Evolutionary conservation across 1,139 yeast species (phyloP).

Genomic region (Casaregolazyma suthepensis): DNA sequence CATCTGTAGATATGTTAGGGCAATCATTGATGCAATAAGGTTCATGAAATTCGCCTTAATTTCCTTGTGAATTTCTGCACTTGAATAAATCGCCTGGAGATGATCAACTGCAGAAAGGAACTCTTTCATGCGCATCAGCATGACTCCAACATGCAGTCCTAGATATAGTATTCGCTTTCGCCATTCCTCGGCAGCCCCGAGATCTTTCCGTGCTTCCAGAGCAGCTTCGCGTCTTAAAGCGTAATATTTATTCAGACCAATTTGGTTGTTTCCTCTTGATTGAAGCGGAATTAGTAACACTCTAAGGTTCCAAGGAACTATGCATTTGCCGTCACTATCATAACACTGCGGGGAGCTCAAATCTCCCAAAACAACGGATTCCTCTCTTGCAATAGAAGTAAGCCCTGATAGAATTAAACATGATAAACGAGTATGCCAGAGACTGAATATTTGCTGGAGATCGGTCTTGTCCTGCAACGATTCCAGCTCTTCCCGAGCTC

Average conservation of each 20-base stretch:
- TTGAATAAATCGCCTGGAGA: constrained; percentile 22
- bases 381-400: constrained; percentile 22
- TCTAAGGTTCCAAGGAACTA: constrained; percentile 30
- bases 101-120: constrained; percentile 30
- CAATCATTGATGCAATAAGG: constrained; percentile 20
- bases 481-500: constrained; percentile 18
- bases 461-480: constrained; percentile 12
- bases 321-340: constrained; percentile 21
- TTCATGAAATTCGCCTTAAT: constrained; percentile 14
- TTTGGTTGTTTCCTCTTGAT: constrained; percentile 25
- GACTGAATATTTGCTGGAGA: constrained; percentile 15
- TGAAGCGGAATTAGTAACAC: constrained; percentile 23
- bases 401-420: constrained; percentile 20
- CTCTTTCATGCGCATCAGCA: constrained; percentile 31
- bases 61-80: constrained; percentile 11
- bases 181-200: constrained; percentile 20
- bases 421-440: constrained; percentile 24
- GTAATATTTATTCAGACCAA: constrained; percentile 24
- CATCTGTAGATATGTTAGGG: constrained; percentile 24
- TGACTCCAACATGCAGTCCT: constrained; percentile 30
- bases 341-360: constrained; percentile 21
- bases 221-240: constrained; percentile 28
- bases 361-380: constrained; percentile 24
- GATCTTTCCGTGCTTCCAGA: constrained; percentile 14
- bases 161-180: constrained; percentile 24